Evolutionary conservation across 768 basidiomycete genomes (phyloP), one percentile per base, ranked within the genome.

Genomic region (Pisolithus albus): DNA sequence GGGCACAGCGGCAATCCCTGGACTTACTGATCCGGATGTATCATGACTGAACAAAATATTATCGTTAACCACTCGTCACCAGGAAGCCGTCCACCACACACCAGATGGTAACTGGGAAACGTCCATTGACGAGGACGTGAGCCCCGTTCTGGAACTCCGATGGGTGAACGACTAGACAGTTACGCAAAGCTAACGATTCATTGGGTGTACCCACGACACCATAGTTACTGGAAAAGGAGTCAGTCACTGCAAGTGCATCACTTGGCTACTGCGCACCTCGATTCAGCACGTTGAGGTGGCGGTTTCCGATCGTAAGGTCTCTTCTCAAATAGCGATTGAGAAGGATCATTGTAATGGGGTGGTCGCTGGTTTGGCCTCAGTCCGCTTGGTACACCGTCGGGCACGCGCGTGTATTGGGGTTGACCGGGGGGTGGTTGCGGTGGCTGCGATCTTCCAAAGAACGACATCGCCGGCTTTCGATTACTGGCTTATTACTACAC

Each of bases 111-210:
- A 89, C 60, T 21, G 88, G 76, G 61, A 76, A 94, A 46, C 71
- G 61, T 42, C 81, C 76, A 58, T 93, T 92, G 24, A 94, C 72
- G 15, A 86, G 68, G 38, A 92, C 85, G 65, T 92, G 91, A 47
- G 82, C 79, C 5, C 83, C 82, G 13, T 80, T 70, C 7, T 70
- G 67, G 61, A 94, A 94, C 67, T 96, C 92, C 5, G 75, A 71
- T 1, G 86, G 82, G 65, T 88, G 74, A 26, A 91, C 89, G 41
- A 94, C 80, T 15, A 95, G 64, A 58, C 89, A 83, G 65, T 94
- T 95, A 16, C 82, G 78, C 52, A 92, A 72, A 0, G 92, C 92
- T 23, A 92, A 76, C 1, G 76, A 67, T 46, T 84, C 80, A 51
- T 74, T 82, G 0, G 89, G 86, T 50, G 80, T 77, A 16, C 72